Base-by-base conservation (phyloP, 345 rosid species). In the Gossypium anomalum region DNA sequence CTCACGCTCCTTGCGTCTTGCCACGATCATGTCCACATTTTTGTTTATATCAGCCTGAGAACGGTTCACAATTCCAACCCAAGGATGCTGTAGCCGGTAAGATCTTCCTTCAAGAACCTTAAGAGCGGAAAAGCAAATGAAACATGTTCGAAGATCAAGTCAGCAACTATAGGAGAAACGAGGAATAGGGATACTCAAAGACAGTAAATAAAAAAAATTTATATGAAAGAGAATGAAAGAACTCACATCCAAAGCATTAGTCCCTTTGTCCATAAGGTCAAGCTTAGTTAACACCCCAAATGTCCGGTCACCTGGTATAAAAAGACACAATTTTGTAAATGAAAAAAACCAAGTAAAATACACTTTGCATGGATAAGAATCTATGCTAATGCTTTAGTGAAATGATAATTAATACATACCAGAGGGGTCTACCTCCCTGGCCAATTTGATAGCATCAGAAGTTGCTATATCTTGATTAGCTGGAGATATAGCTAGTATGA, bases 201-300 rank as follows among this genome's bases (percentile, higher is more conserved):
- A 53, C 14, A 52, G 27, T 29, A 27, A 29, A 51, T 27, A 9
- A 10, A 27, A 52, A 0, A 17, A 27, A 27, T 0, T 51, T 11
- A 52, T 17, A 45, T 25, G 19, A 58, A 55, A 53, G 72, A 41
- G 52, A 80, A 43, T 53, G 57, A 64, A 3, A 64, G 72, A 79
- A 58, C 78, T 82, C 83, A 95, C 99, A 76, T 89, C 97, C 53
- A 95, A 79, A 17, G 99, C 98, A 82, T 95, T 87, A 55, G 99
- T 95, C 76, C 99, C 99, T 84, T 89, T 93, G 85, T 95, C 98
- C 99, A 95, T 95, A 85, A 95, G 78, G 75, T 95, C 99, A 78
- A 95, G 82, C 87, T 95, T 95, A 20, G 99, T 95, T 79, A 95
- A 80, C 55, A 95, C 99, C n/a, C 99, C 99, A 84, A 95, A 93